Base-by-base conservation (phyloP, 2,329 filamentous ascomycete species). In the Coniella vitis region DNA sequence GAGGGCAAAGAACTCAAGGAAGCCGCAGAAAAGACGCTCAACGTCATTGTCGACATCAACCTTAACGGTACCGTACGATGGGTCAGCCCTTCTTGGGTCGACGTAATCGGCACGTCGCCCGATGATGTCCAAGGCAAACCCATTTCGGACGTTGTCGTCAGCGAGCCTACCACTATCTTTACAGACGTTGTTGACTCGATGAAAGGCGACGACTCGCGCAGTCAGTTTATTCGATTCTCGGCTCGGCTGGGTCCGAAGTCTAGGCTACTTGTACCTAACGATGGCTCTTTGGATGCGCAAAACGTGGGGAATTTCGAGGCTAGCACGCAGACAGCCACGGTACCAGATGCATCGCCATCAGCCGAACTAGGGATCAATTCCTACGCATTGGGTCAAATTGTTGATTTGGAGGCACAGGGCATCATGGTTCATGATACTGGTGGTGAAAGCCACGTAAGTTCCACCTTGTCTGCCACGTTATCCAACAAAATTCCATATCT, bases 341-440 rank as follows among this genome's bases (percentile, higher is more conserved):
- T 36, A n/a, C 14, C 10, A 21, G 13, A 35, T 12, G 20, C 29
- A 35, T 69, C 72, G 20, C 61, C 62, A 32, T 58, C 70, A 13
- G 62, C 67, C 51, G 67, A 71, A 38, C 59, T 63, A 38, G 60
- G 63, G 44, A 60, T 69, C 21, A 63, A 69, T 47, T 62, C 66
- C 22, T 62, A 68, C 16, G 43, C 40, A 14, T 65, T 70, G n/a
- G 67, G 75, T 45, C 69, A 75, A 49, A 74, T 81, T 35, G 75
- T 95, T 52, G 85, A 90, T 54, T 78, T 98, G 52, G 94, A 98
- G 69, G 94, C 88, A 7, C 93, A 98, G 68, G 93, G 93, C 19
- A 98, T 98, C 62, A 95, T 97, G 86, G 89, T 97, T 7, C 97
- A 95, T 64, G 90, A 97, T 65, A 87, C 89, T 34, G 90, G 89